Conservation (phyloP, 805 yeast species). For the Kluyveromyces lactis region DNA sequence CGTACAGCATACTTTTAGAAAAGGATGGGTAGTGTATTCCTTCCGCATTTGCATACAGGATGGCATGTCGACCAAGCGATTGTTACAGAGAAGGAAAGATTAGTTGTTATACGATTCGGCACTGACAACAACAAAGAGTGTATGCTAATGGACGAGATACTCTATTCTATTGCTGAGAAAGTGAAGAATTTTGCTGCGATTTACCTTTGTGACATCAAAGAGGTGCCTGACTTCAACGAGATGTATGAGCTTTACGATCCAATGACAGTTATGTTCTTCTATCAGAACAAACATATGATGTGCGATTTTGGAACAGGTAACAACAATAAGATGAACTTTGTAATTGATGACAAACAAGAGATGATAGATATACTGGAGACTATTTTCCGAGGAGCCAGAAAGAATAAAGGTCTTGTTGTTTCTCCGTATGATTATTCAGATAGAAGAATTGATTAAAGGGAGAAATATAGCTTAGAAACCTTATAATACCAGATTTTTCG, state of each 20-base stretch:
- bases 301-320: conserved; percentile 98
- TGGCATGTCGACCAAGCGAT: conserved; percentile 99
- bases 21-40: conserved; percentile 79
- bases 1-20: no score
- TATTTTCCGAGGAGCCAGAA: conserved; percentile 81
- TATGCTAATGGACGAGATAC: conserved; percentile 82
- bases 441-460: conserved; percentile 18
- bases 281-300: conserved; percentile 91
- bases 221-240: conserved; percentile 82
- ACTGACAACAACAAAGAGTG: conserved; percentile 68
- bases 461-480: no score
- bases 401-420: conserved; percentile 85
- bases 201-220: conserved; percentile 80
- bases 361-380: conserved; percentile 86
- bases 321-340: conserved; percentile 86
- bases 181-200: conserved; percentile 82
- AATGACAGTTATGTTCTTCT: conserved; percentile 88
- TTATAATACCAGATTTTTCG: no score
- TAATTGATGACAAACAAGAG: conserved; percentile 72
- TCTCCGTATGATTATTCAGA: conserved; percentile 66
- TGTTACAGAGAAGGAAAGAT: conserved; percentile 79
- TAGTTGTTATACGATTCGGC: conserved; percentile 87
- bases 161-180: conserved; percentile 72
- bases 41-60: conserved; percentile 75
- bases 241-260: conserved; percentile 58